Percentiles rank a stretch among this genome's conserved stretches.
Conservation (phyloP, 192 early-diverging fungal species). For the Gamsiella multidivaricata region DNA sequence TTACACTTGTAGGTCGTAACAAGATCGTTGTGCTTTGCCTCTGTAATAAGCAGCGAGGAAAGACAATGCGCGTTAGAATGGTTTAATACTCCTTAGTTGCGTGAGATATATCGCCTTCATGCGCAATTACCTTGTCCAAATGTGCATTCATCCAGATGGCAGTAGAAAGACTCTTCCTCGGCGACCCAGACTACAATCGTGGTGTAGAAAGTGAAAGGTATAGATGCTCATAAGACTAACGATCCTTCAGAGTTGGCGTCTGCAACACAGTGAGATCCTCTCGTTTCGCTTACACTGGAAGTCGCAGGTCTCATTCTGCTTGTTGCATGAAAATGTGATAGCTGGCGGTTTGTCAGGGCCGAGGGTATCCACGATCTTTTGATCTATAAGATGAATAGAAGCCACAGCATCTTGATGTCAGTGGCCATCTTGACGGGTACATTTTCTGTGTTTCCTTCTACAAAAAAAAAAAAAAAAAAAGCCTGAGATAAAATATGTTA, state of each 20-base stretch:
- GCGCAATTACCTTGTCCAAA: conserved; percentile 66
- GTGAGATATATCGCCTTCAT: not conserved
- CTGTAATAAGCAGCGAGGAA: conserved; percentile 6
- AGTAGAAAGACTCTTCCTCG: conserved; percentile 91
- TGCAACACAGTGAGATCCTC: not conserved
- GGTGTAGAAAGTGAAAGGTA: no score
- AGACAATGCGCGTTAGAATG: no score
- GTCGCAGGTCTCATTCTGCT: conserved; percentile 67
- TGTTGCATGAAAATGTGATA: conserved; percentile 80
- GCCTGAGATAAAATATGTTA: no score
- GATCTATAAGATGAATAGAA: conserved; percentile 38
- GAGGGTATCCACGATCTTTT: conserved; percentile 67
- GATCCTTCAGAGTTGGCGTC: no score
- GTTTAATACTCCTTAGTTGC: not conserved
- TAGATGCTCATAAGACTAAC: no score
- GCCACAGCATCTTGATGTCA: not conserved
- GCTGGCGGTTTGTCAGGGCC: conserved; percentile 76
- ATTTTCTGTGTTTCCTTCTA: not conserved
- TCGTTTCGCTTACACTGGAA: conserved; percentile 73
- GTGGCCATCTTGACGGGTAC: not conserved
- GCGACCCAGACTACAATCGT: conserved; percentile 87
- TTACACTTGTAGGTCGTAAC: conserved; percentile 74
- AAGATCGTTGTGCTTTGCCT: conserved; percentile 64
- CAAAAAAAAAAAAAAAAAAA: no score
- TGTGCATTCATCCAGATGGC: conserved; percentile 79